Base-by-base conservation (phyloP, 2,329 filamentous ascomycete genomes). In the Neobulgaria alba region DNA sequence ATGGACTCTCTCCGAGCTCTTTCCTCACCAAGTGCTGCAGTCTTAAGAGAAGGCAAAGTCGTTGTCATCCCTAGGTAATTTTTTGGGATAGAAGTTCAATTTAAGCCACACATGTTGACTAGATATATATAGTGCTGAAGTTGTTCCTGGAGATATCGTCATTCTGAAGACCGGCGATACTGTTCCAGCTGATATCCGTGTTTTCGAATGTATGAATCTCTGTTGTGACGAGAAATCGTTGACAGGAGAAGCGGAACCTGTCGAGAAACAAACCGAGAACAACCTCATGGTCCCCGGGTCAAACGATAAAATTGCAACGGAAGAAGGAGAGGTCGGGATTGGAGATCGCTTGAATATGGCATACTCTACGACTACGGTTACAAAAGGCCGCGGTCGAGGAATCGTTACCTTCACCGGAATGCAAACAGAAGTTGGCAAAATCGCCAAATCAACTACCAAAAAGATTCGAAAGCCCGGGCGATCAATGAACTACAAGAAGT, bases 91-190 rank as follows among this genome's bases (percentile, higher is more conserved):
- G n/a, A n/a, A n/a, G n/a, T n/a, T n/a, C n/a, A n/a, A n/a, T n/a
- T n/a, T n/a, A n/a, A n/a, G n/a, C n/a, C n/a, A n/a, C n/a, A n/a
- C n/a, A n/a, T n/a, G n/a, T n/a, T n/a, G n/a, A n/a, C n/a, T n/a
- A n/a, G n/a, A n/a, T n/a, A n/a, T n/a, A n/a, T 15, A 17, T 17
- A 18, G 67, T 49, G 49, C 68, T 4, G 70, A 78, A 37, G 65
- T 82, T 3, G 75, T 82, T 2, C 73, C 75, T 3, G 88, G 87
- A 33, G 92, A 98, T 59, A 77, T 98, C 48, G 86, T 95, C 42
- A 79, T 96, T 46, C 74, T 96, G 38, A 85, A 88, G 40, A 90
- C 90, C 3, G 92, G 92, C 38, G 92, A 96, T 67, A 96, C 95
- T 65, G 85, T 96, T 36, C 89, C 92, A 2, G 92, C 90, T 1